Evolutionary conservation across 768 basidiomycete genomes (phyloP).

Genomic region (Russula earlei): DNA sequence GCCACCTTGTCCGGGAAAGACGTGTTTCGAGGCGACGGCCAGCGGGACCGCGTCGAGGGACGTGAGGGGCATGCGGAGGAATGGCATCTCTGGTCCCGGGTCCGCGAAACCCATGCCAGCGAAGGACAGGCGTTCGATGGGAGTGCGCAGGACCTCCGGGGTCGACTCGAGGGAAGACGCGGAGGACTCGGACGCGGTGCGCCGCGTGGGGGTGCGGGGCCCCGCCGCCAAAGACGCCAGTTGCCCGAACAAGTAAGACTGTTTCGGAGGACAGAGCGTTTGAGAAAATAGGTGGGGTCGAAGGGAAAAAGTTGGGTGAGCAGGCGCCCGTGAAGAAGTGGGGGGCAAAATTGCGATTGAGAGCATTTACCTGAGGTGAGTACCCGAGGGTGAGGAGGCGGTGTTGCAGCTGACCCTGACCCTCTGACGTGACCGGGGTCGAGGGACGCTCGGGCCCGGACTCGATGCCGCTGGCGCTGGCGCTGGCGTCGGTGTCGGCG

Average conservation of each 20-base stretch:
- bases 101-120: constrained; percentile 19
- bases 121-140: constrained; percentile 17
- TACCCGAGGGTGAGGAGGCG: constrained; percentile 28
- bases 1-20: background rate
- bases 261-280: background rate
- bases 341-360: too few relatives aligned
- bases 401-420: background rate
- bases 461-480: too few relatives aligned
- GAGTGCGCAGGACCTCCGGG: constrained; percentile 15
- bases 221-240: background rate
- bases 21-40: background rate
- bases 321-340: background rate
- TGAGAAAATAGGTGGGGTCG: background rate
- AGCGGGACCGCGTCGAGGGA: constrained; percentile 2
- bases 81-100: constrained; percentile 7
- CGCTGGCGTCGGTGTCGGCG: constrained; percentile 22
- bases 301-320: background rate
- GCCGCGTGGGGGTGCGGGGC: constrained; percentile 28
- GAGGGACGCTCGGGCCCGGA: constrained; percentile 30
- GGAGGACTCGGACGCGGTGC: constrained; percentile 17
- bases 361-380: constrained; percentile 12
- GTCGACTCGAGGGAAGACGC: constrained; percentile 18
- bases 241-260: constrained; percentile 4
- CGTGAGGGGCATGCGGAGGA: constrained; percentile 8
- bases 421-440: constrained; percentile 29